phyloP scores from a whole-genome alignment of 2,329 filamentous ascomycete genomes.

The Epichloe baconii region DNA sequence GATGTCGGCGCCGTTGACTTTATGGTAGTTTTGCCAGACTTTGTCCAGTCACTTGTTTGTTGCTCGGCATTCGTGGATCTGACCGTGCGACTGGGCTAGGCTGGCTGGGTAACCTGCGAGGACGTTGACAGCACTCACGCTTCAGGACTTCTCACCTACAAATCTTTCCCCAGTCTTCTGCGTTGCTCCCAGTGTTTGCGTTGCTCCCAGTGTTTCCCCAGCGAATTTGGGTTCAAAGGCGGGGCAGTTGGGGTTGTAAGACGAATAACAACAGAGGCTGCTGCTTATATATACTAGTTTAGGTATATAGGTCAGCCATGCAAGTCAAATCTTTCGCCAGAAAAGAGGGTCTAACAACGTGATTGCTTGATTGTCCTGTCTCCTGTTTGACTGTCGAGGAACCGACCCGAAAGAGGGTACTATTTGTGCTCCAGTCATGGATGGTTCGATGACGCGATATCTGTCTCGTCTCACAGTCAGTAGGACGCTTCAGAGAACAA shows the following conservation, averaged over 20 bases:
- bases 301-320: too few relatives aligned
- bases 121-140: neutral
- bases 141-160: neutral
- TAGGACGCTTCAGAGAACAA: neutral
- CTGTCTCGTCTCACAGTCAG: too few relatives aligned
- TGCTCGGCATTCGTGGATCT: neutral
- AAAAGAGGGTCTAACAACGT: neutral
- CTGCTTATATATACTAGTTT: too few relatives aligned
- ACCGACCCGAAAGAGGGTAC: neutral
- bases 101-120: neutral
- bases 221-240: neutral
- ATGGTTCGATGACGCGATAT: neutral
- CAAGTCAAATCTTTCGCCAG: too few relatives aligned
- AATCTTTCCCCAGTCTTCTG: neutral
- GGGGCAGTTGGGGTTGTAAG: neutral
- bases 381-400: neutral
- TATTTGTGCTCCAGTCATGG: neutral
- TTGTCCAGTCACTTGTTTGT: neutral
- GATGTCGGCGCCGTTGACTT: slow-evolving; percentile 4
- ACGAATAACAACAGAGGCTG: too few relatives aligned
- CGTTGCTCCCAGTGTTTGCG: neutral
- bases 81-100: neutral
- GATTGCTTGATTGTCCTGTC: neutral
- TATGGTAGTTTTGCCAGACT: neutral
- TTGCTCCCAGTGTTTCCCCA: neutral